These are phyloP conservation scores for Myxozyma nipponensis DNA, from an alignment of 805 yeast species.

Conservation along the genomic window DNA sequence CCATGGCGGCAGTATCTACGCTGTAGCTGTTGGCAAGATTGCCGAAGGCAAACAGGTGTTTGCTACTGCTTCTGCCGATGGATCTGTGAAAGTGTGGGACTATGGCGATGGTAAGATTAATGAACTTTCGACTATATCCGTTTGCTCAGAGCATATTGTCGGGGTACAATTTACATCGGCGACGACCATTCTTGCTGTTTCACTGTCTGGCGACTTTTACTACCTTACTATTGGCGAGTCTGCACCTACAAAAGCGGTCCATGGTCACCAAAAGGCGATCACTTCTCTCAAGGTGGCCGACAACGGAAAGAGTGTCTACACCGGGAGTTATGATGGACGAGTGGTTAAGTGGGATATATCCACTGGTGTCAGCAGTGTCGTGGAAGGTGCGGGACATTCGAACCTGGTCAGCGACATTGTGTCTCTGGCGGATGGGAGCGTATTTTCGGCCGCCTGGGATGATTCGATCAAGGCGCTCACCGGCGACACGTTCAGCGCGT, in stretches of 20 bases:
- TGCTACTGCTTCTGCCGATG: conserved; percentile 86
- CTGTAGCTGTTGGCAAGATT: conserved; percentile 51
- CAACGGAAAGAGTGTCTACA: conserved; percentile 27
- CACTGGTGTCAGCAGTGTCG: conserved; percentile 38
- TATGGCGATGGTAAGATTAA: conserved; percentile 41
- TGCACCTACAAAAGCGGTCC: conserved; percentile 43
- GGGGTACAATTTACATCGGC: conserved; percentile 67
- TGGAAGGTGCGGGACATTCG: conserved; percentile 50
- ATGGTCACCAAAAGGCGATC: conserved; percentile 81
- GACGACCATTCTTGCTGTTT: conserved; percentile 54
- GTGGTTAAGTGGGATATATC: conserved; percentile 55
- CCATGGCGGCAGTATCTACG: conserved; percentile 79
- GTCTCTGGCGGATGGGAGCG: conserved; percentile 32
- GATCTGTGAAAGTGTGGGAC: conserved; percentile 63
- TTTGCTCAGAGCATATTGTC: conserved; percentile 60
- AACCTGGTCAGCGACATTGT: conserved; percentile 63
- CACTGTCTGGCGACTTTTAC: conserved; percentile 68
- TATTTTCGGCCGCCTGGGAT: conserved; percentile 83
- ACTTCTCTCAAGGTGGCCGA: conserved; percentile 48
- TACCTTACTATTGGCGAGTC: conserved; percentile 36
- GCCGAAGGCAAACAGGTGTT: conserved; percentile 51
- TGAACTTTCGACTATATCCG: conserved; percentile 48
- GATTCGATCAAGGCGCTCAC: conserved; percentile 54
- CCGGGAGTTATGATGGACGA: conserved; percentile 84
- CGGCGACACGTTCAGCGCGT: conserved; percentile 34